Evolutionary conservation across 495 filamentous ascomycete species (phyloP).

Genomic region (Recurvomyces mirabilis): DNA sequence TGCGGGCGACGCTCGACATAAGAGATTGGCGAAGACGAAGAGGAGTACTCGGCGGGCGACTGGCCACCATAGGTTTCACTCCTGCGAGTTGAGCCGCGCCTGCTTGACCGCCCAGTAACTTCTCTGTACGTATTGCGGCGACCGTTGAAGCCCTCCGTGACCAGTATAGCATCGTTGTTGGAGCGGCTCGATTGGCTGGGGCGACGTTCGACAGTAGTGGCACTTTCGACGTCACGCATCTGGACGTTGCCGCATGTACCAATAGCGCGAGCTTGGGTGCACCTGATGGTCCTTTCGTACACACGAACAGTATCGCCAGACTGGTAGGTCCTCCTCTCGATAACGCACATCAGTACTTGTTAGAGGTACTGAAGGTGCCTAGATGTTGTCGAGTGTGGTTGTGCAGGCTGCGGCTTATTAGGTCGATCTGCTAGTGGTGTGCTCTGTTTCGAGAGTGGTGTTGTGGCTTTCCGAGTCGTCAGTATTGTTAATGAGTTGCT

Average conservation of each 20-base stretch:
- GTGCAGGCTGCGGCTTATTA: neutral
- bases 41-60: neutral
- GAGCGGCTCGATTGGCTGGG: neutral
- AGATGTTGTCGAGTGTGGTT: too few relatives aligned
- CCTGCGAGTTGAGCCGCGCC: conserved; percentile 6
- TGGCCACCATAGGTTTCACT: conserved; percentile 1
- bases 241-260: conserved; percentile 5
- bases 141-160: conserved; percentile 12
- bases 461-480: too few relatives aligned
- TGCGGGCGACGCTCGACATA: conserved; percentile 1
- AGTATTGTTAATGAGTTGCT: too few relatives aligned
- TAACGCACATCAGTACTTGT: conserved; percentile 5
- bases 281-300: too few relatives aligned
- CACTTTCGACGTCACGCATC: neutral
- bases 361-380: neutral
- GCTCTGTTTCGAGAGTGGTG: too few relatives aligned
- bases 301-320: too few relatives aligned
- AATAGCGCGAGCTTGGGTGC: too few relatives aligned
- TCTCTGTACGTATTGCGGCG: conserved; percentile 10
- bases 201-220: conserved; percentile 3
- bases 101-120: neutral
- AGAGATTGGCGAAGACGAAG: neutral
- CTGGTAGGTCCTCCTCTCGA: conserved; percentile 9
- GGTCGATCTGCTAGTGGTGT: neutral
- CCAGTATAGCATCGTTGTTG: conserved; percentile 1